A percentile compares a stretch with the other conserved stretches of the same genome.
phyloP scores from a whole-genome alignment of 495 filamentous ascomycete genomes.

The Penicillium bovifimosum region DNA sequence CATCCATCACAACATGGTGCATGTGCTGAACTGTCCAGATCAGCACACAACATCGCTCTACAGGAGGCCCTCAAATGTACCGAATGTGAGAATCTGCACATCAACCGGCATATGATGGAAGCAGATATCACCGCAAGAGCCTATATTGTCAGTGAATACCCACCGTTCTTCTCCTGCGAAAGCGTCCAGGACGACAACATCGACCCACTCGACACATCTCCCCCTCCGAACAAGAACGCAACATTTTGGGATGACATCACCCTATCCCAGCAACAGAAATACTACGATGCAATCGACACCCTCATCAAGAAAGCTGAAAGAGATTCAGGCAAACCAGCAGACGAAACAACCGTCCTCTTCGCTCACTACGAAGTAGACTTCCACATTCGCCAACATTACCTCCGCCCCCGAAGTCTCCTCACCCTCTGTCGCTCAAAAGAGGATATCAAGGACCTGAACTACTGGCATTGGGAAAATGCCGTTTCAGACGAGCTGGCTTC shows the following conservation, averaged over 20 bases:
- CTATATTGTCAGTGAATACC: conserved; percentile 19
- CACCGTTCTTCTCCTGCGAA: conserved; percentile 21
- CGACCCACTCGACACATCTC: conserved; percentile 8
- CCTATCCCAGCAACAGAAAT: conserved; percentile 14
- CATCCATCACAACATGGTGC: no score
- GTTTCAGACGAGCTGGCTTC: background rate
- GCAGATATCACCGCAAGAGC: conserved; percentile 17
- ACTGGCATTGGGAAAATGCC: conserved; percentile 24
- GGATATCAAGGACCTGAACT: conserved; percentile 23
- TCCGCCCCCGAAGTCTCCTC: conserved; percentile 18
- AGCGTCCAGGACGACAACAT: conserved; percentile 13
- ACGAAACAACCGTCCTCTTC: conserved; percentile 12
- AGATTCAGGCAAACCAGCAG: background rate
- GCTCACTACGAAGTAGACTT: conserved; percentile 33
- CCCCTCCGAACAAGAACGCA: background rate
- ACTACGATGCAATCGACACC: conserved; percentile 15
- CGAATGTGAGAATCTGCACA: conserved; percentile 17
- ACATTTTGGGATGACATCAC: conserved; percentile 21
- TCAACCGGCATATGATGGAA: conserved; percentile 18
- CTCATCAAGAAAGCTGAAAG: background rate
- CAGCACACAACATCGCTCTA: conserved; percentile 13
- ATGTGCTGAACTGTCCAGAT: background rate
- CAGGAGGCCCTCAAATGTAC: conserved; percentile 32
- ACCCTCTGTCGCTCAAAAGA: conserved; percentile 25
- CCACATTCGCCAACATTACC: conserved; percentile 34